Percentiles rank a stretch among this genome's conserved stretches.
Conservation (phyloP, 202 grass and related monocot genomes). For the Carex arenaria region DNA sequence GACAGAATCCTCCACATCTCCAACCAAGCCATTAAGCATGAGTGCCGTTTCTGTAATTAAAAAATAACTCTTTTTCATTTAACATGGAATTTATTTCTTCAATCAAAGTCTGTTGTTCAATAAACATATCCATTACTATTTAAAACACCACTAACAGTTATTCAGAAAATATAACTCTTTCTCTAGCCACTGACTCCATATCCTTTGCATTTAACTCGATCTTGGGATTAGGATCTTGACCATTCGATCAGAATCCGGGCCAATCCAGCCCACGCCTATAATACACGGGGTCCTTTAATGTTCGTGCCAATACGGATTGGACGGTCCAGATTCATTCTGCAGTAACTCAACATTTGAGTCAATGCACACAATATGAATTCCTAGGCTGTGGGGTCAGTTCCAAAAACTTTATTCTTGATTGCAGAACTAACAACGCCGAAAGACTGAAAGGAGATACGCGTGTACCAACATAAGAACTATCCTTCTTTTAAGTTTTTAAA, state of each 20-base stretch:
- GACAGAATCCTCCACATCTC: slow-evolving; percentile 79
- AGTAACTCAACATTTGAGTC: no score
- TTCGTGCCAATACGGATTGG: no score
- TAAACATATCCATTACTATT: not conserved
- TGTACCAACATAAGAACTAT: not conserved
- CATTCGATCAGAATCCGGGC: no score
- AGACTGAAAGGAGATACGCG: not conserved
- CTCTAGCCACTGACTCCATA: not conserved
- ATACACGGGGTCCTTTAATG: no score
- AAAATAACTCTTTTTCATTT: not conserved
- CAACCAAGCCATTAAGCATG: slow-evolving; percentile 81
- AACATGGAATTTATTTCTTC: slow-evolving; percentile 1
- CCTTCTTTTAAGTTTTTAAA: not conserved
- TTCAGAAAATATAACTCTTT: not conserved
- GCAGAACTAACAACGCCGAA: not conserved
- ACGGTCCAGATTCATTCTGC: no score
- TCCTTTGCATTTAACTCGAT: no score
- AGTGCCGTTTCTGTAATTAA: slow-evolving; percentile 74
- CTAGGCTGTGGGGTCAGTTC: not conserved
- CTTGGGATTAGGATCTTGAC: no score
- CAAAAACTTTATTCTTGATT: not conserved
- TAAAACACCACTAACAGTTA: not conserved
- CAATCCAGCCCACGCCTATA: no score
- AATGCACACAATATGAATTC: no score
- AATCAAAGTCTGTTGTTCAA: not conserved